Base-by-base conservation (phyloP, 1,139 yeast species). In the Pichia sp. region DNA sequence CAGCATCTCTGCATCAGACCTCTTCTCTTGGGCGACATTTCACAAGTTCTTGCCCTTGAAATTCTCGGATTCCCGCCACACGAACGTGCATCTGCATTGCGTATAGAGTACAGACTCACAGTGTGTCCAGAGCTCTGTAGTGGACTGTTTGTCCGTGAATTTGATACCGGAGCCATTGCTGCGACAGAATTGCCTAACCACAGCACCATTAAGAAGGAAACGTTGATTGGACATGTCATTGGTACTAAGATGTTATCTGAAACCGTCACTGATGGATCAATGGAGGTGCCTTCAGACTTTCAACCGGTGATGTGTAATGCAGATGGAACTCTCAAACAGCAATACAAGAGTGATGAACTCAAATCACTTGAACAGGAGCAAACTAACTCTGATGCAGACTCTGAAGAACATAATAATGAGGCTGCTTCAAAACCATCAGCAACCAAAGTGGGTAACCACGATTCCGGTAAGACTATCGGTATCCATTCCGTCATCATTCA, bases 51-150 rank as follows among this genome's bases (percentile, higher is more conserved):
- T 16, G 70, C 57, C 13, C 66, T 87, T 31, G 97, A 88, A 58
- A 55, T 60, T n/a, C 59, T 63, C 36, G 87, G 93, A 11, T 87
- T 86, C 59, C 76, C 84, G 5, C 75, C 70, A 26, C 55, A 63
- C 10, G 88, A 79, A 54, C 72, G 94, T 41, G 80, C 86, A 36
- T 58, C 85, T 6, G 57, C 55, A 19, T 86, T 77, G 39, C 78
- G 73, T 50, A 62, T 84, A 41, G 62, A 63, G 45, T 88, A 84
- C 62, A 69, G 96, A 49, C 66, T 91, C 47, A 69, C 72, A 3
- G 75, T 67, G 4, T 87, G 96, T 56, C 97, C 97, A 10, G 98
- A 91, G 58, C 70, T 91, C 43, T 78, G 93, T 47, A 76, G 88
- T 5, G 97, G 97, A 2, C 67, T 91, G 41, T 88, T 88, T 52